Evolutionary conservation across 306 rosid genomes (phyloP).

Genomic region (Vigna angularis): DNA sequence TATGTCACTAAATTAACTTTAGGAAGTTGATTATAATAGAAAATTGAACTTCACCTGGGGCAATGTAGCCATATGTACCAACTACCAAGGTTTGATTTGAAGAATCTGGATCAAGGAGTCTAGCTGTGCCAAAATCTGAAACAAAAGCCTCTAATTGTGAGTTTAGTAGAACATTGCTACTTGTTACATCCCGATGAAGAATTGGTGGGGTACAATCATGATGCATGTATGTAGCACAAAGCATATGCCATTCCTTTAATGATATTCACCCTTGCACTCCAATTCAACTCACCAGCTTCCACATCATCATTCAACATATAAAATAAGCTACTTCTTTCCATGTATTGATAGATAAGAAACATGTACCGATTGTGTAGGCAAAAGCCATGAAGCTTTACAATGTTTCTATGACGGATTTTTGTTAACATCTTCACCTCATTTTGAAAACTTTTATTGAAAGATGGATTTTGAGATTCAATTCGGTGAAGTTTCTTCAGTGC

Average conservation of each 20-base stretch:
- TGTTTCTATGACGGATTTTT: constrained; percentile 4
- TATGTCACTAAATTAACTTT: not conserved
- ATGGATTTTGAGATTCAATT: constrained; percentile 26
- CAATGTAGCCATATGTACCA: not conserved
- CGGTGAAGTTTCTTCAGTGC: constrained; percentile 41
- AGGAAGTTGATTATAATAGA: not conserved
- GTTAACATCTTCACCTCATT: constrained; percentile 34
- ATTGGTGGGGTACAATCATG: constrained; percentile 23
- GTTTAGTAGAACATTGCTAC: not conserved
- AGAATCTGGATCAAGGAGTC: not conserved
- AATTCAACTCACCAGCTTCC: constrained; percentile 27
- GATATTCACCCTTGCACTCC: constrained; percentile 30
- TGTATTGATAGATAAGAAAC: constrained; percentile 40
- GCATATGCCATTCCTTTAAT: constrained; percentile 26
- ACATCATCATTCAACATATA: not conserved
- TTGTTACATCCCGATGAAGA: not conserved
- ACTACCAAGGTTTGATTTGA: constrained; percentile 1
- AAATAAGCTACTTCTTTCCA: constrained; percentile 37
- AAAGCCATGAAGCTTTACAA: constrained; percentile 33
- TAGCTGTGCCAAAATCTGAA: not conserved
- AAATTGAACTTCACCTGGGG: not conserved
- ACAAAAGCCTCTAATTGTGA: not conserved
- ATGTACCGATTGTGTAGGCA: constrained; percentile 33
- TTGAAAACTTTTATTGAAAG: constrained; percentile 1
- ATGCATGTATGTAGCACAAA: constrained; percentile 39